These are phyloP conservation scores for Exophiala oligosperma DNA, from an alignment of 2,329 filamentous ascomycete species.

Conservation along the genomic window DNA sequence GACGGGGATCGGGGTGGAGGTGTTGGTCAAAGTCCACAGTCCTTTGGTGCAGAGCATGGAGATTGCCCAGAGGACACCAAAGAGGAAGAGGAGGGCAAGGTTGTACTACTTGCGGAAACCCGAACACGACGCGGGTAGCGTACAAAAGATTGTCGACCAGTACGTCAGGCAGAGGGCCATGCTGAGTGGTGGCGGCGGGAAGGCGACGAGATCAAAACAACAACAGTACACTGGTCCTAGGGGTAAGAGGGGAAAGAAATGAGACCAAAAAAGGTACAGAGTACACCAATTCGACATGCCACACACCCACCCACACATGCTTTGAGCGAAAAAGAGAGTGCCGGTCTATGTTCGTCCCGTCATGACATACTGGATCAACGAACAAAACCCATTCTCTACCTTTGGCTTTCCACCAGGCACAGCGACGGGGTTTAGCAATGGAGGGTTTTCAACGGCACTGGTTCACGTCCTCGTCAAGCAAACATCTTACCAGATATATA, in stretches of 20 bases:
- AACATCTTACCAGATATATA: no score
- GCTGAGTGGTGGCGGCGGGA: slow-evolving; percentile 35
- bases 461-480: no score
- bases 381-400: no score
- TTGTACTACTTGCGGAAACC: slow-evolving; percentile 87
- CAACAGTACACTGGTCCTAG: slow-evolving; percentile 9
- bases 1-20: slow-evolving; percentile 85
- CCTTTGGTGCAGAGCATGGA: slow-evolving; percentile 89
- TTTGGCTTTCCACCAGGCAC: no score
- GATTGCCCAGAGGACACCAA: slow-evolving; percentile 81
- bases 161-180: slow-evolving; percentile 59
- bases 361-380: no score
- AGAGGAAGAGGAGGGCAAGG: slow-evolving; percentile 81
- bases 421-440: no score
- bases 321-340: no score
- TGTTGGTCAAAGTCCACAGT: slow-evolving; percentile 96
- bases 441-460: no score
- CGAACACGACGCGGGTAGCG: slow-evolving; percentile 82
- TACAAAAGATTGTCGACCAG: slow-evolving; percentile 73
- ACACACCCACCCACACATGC: no score
- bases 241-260: slow-evolving; percentile 21
- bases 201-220: slow-evolving; percentile 3
- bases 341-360: no score
- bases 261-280: not conserved
- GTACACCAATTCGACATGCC: no score